Conservation (phyloP, 1,139 yeast species). For the Hemisphaericaspora lyxosophila region DNA sequence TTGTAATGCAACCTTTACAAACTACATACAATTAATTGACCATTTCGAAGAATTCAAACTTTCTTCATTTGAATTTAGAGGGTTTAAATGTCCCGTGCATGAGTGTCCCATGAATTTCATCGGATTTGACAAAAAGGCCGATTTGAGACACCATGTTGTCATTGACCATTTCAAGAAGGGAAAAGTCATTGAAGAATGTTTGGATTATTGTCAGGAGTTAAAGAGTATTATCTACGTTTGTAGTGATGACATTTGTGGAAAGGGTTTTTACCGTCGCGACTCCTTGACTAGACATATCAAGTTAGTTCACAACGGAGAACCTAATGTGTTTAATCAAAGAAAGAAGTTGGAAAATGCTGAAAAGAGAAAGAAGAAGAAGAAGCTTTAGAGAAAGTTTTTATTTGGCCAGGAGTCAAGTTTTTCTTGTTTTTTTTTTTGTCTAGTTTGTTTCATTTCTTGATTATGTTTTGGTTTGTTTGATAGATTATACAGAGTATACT, state of each 20-base stretch:
- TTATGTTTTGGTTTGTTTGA: background rate
- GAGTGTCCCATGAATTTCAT: constrained; percentile 62
- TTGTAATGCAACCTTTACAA: constrained; percentile 11
- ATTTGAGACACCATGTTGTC: constrained; percentile 60
- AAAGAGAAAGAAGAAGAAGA: constrained; percentile 5
- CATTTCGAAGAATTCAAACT: constrained; percentile 12
- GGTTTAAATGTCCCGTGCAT: constrained; percentile 45
- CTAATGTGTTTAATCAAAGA: constrained; percentile 5
- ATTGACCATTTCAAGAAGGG: constrained; percentile 45
- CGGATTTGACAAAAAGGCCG: constrained; percentile 60
- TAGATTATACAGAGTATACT: constrained; percentile 1
- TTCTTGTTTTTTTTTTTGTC: background rate
- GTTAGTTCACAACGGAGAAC: constrained; percentile 41
- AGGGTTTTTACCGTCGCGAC: constrained; percentile 57
- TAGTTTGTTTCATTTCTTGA: background rate
- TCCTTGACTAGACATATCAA: constrained; percentile 54
- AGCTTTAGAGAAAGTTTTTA: constrained; percentile 1
- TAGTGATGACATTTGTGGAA: constrained; percentile 40
- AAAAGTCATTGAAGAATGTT: constrained; percentile 18
- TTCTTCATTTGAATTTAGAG: constrained; percentile 10
- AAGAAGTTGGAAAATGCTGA: constrained; percentile 6
- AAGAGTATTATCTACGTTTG: constrained; percentile 19
- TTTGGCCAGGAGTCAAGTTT: constrained; percentile 4
- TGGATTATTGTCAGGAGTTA: constrained; percentile 13
- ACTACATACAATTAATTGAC: constrained; percentile 13